phyloP scores from a whole-genome alignment of 176 grass and related monocot species.

The Chloris gayana region DNA sequence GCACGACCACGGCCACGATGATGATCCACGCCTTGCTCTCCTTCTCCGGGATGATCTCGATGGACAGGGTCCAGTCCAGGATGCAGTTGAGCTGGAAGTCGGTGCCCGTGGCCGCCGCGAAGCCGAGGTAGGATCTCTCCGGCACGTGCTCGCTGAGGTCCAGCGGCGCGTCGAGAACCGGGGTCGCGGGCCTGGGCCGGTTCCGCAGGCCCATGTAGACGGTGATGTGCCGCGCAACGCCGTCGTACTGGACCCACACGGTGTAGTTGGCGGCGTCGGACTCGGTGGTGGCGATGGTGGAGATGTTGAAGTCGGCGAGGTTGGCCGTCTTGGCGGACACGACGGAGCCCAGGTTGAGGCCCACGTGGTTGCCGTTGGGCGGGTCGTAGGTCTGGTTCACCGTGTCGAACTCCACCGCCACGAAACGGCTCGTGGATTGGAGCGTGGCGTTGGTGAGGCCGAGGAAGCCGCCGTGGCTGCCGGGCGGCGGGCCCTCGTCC shows the following conservation, averaged over 20 bases:
- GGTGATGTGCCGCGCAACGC: conserved; percentile 22
- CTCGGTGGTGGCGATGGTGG: conserved; percentile 26
- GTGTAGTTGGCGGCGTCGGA: conserved; percentile 39
- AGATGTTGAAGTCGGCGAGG: conserved; percentile 40
- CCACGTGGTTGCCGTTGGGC: conserved; percentile 57
- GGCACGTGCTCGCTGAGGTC: conserved; percentile 54
- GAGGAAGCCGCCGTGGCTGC: conserved; percentile 52
- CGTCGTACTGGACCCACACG: conserved; percentile 62
- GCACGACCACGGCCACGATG: conserved; percentile 10
- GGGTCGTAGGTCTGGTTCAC: conserved; percentile 49
- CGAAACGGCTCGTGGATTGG: conserved; percentile 29
- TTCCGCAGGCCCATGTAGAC: conserved; percentile 31
- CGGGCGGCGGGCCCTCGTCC: conserved; percentile 10
- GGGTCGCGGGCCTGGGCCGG: not conserved
- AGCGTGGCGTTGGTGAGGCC: conserved; percentile 60
- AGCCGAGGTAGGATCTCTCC: conserved; percentile 51
- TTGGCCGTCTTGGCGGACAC: conserved; percentile 34
- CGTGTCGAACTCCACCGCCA: conserved; percentile 70
- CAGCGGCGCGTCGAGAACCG: conserved; percentile 35
- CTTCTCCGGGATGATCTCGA: conserved; percentile 41
- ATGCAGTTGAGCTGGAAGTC: conserved; percentile 74
- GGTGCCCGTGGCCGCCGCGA: conserved; percentile 55
- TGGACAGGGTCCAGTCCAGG: conserved; percentile 52
- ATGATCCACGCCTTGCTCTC: conserved; percentile 7
- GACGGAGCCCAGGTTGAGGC: conserved; percentile 64